These are phyloP conservation scores for Entonaema liquescens DNA, from an alignment of 495 filamentous ascomycete species.

Conservation along the genomic window DNA sequence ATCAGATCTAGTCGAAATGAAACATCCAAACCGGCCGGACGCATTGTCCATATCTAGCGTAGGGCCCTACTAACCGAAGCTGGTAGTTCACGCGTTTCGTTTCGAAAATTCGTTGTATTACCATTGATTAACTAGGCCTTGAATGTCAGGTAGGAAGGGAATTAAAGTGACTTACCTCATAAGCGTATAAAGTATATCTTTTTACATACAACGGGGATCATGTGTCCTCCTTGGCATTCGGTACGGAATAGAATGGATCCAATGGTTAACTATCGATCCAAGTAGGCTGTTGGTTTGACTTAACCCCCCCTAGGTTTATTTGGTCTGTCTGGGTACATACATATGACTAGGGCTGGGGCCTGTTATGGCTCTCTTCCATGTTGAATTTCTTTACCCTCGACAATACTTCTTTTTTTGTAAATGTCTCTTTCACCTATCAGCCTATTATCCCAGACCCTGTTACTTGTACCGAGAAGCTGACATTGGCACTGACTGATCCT, in stretches of 20 bases:
- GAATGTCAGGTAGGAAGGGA: not conserved
- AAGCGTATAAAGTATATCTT: not conserved
- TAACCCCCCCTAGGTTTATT: conserved; percentile 4
- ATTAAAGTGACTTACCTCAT: not conserved
- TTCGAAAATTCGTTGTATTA: not conserved
- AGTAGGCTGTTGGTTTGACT: not conserved
- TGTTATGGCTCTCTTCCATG: conserved; percentile 2
- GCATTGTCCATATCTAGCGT: not conserved
- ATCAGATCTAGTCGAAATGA: conserved; percentile 37
- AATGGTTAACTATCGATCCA: conserved; percentile 15
- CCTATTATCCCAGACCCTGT: conserved; percentile 23
- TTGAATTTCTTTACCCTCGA: conserved; percentile 22
- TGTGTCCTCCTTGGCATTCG: conserved; percentile 27
- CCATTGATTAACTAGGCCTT: not conserved
- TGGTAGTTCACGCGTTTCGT: not conserved
- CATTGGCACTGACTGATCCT: conserved; percentile 12
- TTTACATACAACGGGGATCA: not conserved
- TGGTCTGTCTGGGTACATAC: conserved; percentile 3
- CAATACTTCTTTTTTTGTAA: conserved; percentile 6
- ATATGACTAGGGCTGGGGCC: conserved; percentile 20
- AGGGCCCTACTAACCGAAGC: not conserved
- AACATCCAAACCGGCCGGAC: conserved; percentile 6
- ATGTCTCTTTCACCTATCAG: conserved; percentile 23
- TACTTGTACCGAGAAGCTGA: conserved; percentile 31
- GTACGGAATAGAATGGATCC: conserved; percentile 11